These are phyloP conservation scores for Aspergillus bombycis DNA, from an alignment of 2,329 filamentous ascomycete genomes.

Conservation along the genomic window DNA sequence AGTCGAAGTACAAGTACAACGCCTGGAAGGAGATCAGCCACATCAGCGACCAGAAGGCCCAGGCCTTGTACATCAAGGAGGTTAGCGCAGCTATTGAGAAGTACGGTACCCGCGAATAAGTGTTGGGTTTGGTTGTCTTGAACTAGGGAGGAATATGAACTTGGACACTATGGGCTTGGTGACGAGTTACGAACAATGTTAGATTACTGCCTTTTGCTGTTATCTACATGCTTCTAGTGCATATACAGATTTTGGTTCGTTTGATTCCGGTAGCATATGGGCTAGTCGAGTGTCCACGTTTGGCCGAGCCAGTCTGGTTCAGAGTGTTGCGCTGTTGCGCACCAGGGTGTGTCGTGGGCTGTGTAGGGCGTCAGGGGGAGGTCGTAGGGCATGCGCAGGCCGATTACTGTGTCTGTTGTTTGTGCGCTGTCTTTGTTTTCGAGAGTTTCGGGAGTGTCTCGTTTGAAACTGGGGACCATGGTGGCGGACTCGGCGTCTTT, in stretches of 20 bases:
- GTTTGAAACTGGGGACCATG: conserved; percentile 72
- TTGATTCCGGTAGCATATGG: neutral
- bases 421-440: conserved; percentile 19
- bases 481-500: conserved; percentile 34
- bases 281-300: conserved; percentile 37
- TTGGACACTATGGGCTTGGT: neutral
- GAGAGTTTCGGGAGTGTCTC: conserved; percentile 53
- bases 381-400: conserved; percentile 80
- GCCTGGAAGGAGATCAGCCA: conserved; percentile 75
- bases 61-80: conserved; percentile 74
- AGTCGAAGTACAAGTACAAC: conserved; percentile 80
- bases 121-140: neutral
- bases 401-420: conserved; percentile 54
- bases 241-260: neutral
- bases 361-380: conserved; percentile 71
- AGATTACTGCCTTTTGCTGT: neutral
- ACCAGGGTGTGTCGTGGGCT: conserved; percentile 72
- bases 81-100: conserved; percentile 72
- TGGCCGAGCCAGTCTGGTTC: conserved; percentile 62
- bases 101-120: conserved; percentile 53
- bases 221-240: neutral
- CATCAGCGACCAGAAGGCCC: conserved; percentile 66
- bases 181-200: conserved; percentile 7
- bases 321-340: conserved; percentile 62
- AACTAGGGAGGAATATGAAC: conserved; percentile 3